phyloP scores from a whole-genome alignment of 169 alveolate genomes.

The Toxoplasma gondii region DNA sequence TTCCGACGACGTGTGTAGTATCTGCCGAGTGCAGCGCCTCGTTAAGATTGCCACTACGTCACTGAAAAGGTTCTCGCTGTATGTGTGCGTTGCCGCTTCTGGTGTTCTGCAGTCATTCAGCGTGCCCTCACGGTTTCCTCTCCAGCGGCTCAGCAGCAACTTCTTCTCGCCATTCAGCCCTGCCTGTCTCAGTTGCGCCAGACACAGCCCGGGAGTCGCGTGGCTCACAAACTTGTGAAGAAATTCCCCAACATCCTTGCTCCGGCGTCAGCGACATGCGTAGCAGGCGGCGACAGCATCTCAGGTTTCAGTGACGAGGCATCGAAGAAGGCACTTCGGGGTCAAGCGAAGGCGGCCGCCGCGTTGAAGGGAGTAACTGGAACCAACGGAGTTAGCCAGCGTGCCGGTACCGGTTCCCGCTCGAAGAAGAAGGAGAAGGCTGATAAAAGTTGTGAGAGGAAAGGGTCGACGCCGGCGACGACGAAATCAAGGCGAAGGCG shows the following conservation, averaged over 20 bases:
- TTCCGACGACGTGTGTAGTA: too few species aligned
- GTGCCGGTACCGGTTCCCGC: background rate
- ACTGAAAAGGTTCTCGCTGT: background rate
- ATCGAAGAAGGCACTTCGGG: background rate
- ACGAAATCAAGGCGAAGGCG: background rate
- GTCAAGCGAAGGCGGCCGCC: background rate
- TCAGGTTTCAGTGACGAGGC: background rate
- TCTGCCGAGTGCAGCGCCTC: too few species aligned
- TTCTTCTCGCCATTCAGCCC: background rate
- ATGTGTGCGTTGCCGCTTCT: background rate
- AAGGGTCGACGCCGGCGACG: background rate
- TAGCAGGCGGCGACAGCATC: background rate
- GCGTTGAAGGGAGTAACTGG: background rate
- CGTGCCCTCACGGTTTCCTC: slow-evolving; percentile 22
- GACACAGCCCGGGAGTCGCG: slow-evolving; percentile 12
- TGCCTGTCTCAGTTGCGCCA: slow-evolving; percentile 27
- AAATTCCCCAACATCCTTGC: background rate
- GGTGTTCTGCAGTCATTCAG: slow-evolving; percentile 11
- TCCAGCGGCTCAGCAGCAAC: slow-evolving; percentile 20
- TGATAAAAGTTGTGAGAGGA: background rate
- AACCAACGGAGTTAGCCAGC: background rate
- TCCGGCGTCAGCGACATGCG: background rate
- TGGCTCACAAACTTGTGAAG: slow-evolving; percentile 26
- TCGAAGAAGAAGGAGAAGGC: background rate
- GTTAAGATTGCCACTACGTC: too few species aligned